A percentile compares a stretch with the other conserved stretches of the same genome.
phyloP scores from a whole-genome alignment of 768 basidiomycete species.

The Auriscalpium vulgare region DNA sequence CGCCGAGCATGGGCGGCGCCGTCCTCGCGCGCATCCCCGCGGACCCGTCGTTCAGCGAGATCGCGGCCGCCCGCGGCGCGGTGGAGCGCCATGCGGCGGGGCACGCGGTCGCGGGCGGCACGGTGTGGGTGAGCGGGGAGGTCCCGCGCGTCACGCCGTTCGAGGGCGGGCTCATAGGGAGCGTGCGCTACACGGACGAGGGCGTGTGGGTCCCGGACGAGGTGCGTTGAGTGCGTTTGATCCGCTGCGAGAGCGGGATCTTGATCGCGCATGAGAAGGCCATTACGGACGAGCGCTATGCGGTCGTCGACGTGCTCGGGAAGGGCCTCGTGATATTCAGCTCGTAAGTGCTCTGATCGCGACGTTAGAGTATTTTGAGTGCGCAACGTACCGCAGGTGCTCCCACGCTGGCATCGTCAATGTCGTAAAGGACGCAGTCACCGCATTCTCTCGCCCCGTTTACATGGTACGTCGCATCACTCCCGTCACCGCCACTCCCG shows the following conservation, averaged over 20 bases:
- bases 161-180: slow-evolving; percentile 64
- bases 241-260: background rate
- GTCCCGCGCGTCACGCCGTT: slow-evolving; percentile 64
- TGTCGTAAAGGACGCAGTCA: slow-evolving; percentile 64
- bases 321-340: slow-evolving; percentile 81
- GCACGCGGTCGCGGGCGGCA: slow-evolving; percentile 57
- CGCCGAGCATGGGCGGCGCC: slow-evolving; percentile 43
- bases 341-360: slow-evolving; percentile 43
- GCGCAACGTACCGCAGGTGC: slow-evolving; percentile 29
- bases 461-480: slow-evolving; percentile 49
- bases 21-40: slow-evolving; percentile 51
- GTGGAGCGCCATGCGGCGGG: slow-evolving; percentile 49
- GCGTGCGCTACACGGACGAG: slow-evolving; percentile 47
- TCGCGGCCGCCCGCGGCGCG: slow-evolving; percentile 44
- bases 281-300: slow-evolving; percentile 81
- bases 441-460: slow-evolving; percentile 55
- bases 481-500: background rate
- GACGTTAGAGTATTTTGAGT: background rate
- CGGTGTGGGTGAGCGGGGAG: slow-evolving; percentile 74
- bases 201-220: slow-evolving; percentile 48
- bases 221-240: slow-evolving; percentile 26
- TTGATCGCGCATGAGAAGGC: slow-evolving; percentile 34
- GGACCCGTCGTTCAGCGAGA: slow-evolving; percentile 68
- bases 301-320: slow-evolving; percentile 66
- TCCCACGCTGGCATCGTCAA: slow-evolving; percentile 84